phyloP scores from a whole-genome alignment of 2,329 filamentous ascomycete genomes.

The Fusarium papillatum region DNA sequence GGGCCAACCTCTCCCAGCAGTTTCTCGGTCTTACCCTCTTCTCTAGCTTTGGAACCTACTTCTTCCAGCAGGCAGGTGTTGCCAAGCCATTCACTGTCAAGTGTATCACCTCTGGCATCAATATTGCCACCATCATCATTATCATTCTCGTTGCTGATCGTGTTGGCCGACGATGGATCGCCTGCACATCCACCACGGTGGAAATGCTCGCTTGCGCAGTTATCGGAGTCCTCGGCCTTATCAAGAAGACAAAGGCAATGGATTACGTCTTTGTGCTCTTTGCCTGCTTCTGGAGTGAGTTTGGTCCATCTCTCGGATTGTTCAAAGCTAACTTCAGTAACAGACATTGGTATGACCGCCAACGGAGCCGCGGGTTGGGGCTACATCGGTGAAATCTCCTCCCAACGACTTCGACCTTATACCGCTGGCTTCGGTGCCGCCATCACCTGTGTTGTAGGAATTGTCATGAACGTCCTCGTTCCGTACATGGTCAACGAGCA shows the following conservation, averaged over 20 bases:
- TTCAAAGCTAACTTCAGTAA: not conserved
- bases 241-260: not conserved
- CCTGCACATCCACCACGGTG: not conserved
- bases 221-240: not conserved
- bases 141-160: not conserved
- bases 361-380: constrained; percentile 1
- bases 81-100: not conserved
- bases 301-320: accelerated
- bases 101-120: not conserved
- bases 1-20: constrained; percentile 40
- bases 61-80: not conserved
- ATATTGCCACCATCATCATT: constrained; percentile 2
- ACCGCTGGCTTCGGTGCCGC: not conserved
- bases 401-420: not conserved
- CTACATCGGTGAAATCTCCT: constrained; percentile 2
- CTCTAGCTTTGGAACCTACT: constrained; percentile 64
- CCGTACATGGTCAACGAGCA: not conserved
- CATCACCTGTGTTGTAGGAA: not conserved
- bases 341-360: not conserved
- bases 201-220: not conserved
- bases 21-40: constrained; percentile 23
- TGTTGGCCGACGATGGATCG: not conserved
- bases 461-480: not conserved
- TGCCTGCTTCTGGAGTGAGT: constrained; percentile 1
- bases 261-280: not conserved